A percentile compares a stretch with the other conserved stretches of the same genome.
phyloP scores from a whole-genome alignment of 2,329 filamentous ascomycete species.

The Colletotrichum zoysiae region DNA sequence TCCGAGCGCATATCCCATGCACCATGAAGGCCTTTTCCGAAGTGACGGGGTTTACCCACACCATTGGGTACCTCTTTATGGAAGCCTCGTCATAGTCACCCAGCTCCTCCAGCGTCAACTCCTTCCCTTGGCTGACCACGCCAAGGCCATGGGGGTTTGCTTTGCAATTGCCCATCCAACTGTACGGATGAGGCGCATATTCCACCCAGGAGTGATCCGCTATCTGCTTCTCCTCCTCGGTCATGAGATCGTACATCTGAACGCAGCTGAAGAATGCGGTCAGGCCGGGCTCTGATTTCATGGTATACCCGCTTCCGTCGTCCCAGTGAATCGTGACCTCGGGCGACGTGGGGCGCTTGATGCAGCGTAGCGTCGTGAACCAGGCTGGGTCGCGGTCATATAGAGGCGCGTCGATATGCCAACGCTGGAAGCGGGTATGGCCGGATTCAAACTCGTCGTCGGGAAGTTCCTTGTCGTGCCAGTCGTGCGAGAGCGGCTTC shows the following conservation, averaged over 20 bases:
- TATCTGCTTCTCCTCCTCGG: conserved; percentile 54
- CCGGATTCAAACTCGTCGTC: conserved; percentile 54
- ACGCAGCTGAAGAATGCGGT: conserved; percentile 59
- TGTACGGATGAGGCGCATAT: conserved; percentile 59
- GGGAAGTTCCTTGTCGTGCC: conserved; percentile 51
- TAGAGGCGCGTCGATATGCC: conserved; percentile 63
- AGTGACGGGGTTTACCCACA: conserved; percentile 59
- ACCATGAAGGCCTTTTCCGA: conserved; percentile 58
- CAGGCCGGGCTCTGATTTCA: conserved; percentile 57
- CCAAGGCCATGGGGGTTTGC: conserved; percentile 56
- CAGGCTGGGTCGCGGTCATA: conserved; percentile 56
- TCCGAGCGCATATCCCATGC: conserved; percentile 55
- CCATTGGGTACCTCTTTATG: conserved; percentile 60
- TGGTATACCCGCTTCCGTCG: conserved; percentile 54
- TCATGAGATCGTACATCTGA: conserved; percentile 57
- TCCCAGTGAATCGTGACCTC: conserved; percentile 57
- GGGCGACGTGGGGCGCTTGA: conserved; percentile 53
- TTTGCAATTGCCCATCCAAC: conserved; percentile 57
- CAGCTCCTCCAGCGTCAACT: conserved; percentile 54
- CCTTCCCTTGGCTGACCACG: conserved; percentile 53
- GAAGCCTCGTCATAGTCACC: conserved; percentile 51
- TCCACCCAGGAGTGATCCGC: conserved; percentile 61
- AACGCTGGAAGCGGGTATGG: conserved; percentile 60
- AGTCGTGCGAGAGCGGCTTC: conserved; percentile 52
- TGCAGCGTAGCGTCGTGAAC: conserved; percentile 57